Base-by-base conservation (phyloP, 75 land plant genomes). In the Sequoia sempervirens region DNA sequence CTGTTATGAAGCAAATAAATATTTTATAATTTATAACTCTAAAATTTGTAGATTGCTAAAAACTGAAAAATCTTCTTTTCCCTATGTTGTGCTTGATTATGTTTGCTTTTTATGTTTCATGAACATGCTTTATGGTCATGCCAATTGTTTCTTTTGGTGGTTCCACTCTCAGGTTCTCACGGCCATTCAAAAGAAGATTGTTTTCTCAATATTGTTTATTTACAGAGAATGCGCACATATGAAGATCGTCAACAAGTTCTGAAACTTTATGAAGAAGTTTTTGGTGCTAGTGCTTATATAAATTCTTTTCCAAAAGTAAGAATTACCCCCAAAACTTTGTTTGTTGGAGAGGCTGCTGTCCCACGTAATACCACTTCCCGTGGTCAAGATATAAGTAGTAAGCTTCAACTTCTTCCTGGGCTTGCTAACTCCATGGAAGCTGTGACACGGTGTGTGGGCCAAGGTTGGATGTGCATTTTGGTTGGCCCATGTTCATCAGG, bases 401-500 rank as follows among this genome's bases (percentile, higher is more conserved):
- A 85, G 82, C 91, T 96, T 50, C 86, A 88, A 76, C 76, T 96
- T 81, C 85, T 96, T 37, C 95, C 99, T 14, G 89, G 92, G 20
- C 54, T 91, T 82, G 81, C 84, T 46, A 88, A 90, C 28, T 85
- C 85, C 72, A 75, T 96, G 83, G 96, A 98, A 92, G 90, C 93
- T 85, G 88, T 84, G 37, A 87, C 92, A 81, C 94, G 93, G 40
- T 96, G 99, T 87, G 88, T 98, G 15, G 58, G 90, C 46, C 80
- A 91, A 70, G 86, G 90, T n/a, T 96, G 99, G 99, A 87, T 96
- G 91, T 95, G 94, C 80, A 96, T 96, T 47, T 87, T 98, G 78
- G 92, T 96, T 84, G 99, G 99, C n/a, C 94, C 99, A 50, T 53
- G 92, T 68, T 93, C 95, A 58, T 91, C 97, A 73, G 99, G 99